These are phyloP conservation scores for Maudiozyma turicensis DNA, from an alignment of 805 yeast genomes.

Conservation along the genomic window DNA sequence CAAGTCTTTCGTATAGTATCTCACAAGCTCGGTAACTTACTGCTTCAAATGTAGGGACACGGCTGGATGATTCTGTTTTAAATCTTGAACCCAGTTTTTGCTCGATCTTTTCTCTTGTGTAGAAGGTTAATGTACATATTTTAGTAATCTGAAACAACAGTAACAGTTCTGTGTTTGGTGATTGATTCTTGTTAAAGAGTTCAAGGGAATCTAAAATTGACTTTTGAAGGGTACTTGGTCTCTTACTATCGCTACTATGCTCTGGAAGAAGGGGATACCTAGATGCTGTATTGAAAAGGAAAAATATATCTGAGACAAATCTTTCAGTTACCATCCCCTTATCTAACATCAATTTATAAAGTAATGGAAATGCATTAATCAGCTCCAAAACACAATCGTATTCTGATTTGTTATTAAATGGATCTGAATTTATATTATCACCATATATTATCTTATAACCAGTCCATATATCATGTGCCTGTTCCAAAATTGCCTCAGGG, in stretches of 20 bases:
- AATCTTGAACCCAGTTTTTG: conserved; percentile 39
- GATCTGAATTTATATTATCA: conserved; percentile 25
- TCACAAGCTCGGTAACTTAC: conserved; percentile 41
- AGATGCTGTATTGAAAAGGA: conserved; percentile 53
- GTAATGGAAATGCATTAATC: conserved; percentile 41
- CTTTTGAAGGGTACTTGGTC: conserved; percentile 55
- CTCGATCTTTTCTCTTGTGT: conserved; percentile 46
- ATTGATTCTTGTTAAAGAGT: conserved; percentile 20
- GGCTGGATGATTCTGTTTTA: conserved; percentile 24
- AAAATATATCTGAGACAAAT: conserved; percentile 40
- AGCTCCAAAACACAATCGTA: conserved; percentile 54
- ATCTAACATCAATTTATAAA: conserved; percentile 33
- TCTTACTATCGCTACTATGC: conserved; percentile 41
- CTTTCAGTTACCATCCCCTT: conserved; percentile 27
- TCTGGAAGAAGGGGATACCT: conserved; percentile 66
- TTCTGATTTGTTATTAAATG: conserved; percentile 29
- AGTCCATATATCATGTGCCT: conserved; percentile 45
- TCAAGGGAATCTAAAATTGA: conserved; percentile 44
- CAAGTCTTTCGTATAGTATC: conserved; percentile 33
- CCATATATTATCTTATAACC: conserved; percentile 37
- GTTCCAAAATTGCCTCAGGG: conserved; percentile 25
- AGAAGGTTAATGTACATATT: conserved; percentile 50
- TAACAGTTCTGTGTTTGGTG: conserved; percentile 33
- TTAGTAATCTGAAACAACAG: conserved; percentile 46
- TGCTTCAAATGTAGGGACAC: conserved; percentile 57